Base-by-base conservation (phyloP, 2,329 filamentous ascomycete genomes). In the Zasmidium angulare region DNA sequence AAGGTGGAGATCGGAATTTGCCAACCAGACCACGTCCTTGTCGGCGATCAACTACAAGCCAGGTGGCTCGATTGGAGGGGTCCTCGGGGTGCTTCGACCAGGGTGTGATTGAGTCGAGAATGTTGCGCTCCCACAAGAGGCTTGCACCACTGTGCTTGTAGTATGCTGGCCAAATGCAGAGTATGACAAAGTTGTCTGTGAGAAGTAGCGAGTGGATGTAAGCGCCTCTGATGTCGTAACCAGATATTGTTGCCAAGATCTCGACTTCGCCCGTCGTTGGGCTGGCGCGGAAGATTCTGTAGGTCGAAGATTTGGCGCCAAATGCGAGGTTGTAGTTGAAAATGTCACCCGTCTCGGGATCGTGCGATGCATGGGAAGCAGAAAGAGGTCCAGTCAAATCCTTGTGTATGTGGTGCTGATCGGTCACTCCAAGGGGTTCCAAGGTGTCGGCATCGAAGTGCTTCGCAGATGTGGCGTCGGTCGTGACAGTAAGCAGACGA, bases 191-290 rank as follows among this genome's bases (percentile, higher is more conserved):
- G 66, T 86, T 84, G 17, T 84, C 76, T 0, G 89, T 89, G 23
- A 96, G 74, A 67, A 91, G 91, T 67, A 93, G 82, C 9, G 90
- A 93, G 75, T 96, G 91, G n/a, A 96, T 84, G 68, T 95, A 96
- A 0, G 89, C 87, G 0, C 88, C 77, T 1, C 76, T 76, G 2
- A 81, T 71, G 2, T 79, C 76, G 3, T 75, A 73, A 2, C 77
- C 79, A 0, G 75, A 73, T 60, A 95, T 84, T 0, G 83, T 86
- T 2, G 90, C 90, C 0, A 96, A 81, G 19, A 95, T 87, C 0
- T 85, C 82, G 0, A 89, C 90, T 56, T 84, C 77, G 0, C 87
- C 89, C 0, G 85, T 88, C 0, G 79, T 71, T 0, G 86, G 83
- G 19, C 82, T 87, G 1, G 86, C 83, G 1, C 82, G 77, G 72